These are phyloP conservation scores for Pseudomonodictys pantanalensis DNA, from an alignment of 495 filamentous ascomycete genomes.

Conservation along the genomic window DNA sequence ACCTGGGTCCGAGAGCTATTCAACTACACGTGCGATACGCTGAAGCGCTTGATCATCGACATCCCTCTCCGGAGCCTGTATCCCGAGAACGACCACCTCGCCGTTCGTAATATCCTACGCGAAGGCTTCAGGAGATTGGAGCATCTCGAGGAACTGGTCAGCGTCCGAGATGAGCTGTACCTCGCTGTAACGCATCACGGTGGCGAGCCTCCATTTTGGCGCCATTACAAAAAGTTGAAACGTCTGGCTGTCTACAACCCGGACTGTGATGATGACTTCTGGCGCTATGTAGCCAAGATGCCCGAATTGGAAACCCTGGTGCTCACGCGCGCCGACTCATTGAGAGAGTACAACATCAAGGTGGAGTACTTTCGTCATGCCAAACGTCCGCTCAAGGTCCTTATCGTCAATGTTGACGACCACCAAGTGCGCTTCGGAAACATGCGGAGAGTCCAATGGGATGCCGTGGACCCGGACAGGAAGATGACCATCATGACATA, in stretches of 20 bases:
- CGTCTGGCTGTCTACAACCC: slow-evolving; percentile 42
- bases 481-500: slow-evolving; percentile 15
- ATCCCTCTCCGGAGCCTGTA: slow-evolving; percentile 13
- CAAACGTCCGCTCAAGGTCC: slow-evolving; percentile 10
- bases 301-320: slow-evolving; percentile 38
- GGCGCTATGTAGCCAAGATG: slow-evolving; percentile 33
- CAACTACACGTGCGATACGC: neutral
- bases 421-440: slow-evolving; percentile 5
- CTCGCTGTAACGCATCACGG: neutral
- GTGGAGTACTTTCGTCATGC: slow-evolving; percentile 1
- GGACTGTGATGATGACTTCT: slow-evolving; percentile 34
- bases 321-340: slow-evolving; percentile 38
- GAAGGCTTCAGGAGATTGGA: slow-evolving; percentile 36
- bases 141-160: slow-evolving; percentile 40
- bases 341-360: slow-evolving; percentile 23
- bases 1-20: slow-evolving; percentile 9
- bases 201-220: slow-evolving; percentile 31
- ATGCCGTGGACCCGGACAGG: slow-evolving; percentile 6
- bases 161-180: slow-evolving; percentile 32
- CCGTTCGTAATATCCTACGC: slow-evolving; percentile 4
- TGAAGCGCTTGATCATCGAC: slow-evolving; percentile 19
- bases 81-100: slow-evolving; percentile 8
- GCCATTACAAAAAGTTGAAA: slow-evolving; percentile 36
- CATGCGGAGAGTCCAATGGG: slow-evolving; percentile 2
- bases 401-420: slow-evolving; percentile 13